These are phyloP conservation scores for Boletus semigastroideus DNA, from an alignment of 1,284 basidiomycete genomes.

Conservation along the genomic window DNA sequence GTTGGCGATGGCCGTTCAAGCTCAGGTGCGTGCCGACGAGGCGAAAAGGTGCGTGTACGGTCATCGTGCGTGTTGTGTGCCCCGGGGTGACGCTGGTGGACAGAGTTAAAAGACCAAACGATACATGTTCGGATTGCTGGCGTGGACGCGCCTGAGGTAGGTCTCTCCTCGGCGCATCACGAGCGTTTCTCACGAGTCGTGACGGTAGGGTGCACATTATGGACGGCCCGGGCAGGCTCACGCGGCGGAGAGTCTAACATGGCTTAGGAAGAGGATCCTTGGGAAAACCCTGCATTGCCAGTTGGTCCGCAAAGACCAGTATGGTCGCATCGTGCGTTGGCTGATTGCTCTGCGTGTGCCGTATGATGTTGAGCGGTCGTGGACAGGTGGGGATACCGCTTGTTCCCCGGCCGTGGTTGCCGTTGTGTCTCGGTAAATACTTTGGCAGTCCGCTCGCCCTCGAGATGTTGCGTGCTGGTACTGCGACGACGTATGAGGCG, in stretches of 20 bases:
- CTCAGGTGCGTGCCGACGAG: constrained; percentile 60
- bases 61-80: neutral
- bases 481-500: constrained; percentile 74
- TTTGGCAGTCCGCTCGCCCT: constrained; percentile 54
- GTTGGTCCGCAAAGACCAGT: constrained; percentile 76
- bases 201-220: constrained; percentile 67
- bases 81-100: neutral
- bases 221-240: constrained; percentile 76
- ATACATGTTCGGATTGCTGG: constrained; percentile 84
- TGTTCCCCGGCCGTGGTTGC: constrained; percentile 48
- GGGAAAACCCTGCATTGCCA: constrained; percentile 69
- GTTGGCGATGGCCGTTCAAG: constrained; percentile 72
- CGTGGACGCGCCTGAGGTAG: constrained; percentile 89
- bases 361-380: neutral
- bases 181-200: neutral
- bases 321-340: constrained; percentile 66
- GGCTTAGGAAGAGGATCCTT: constrained; percentile 60
- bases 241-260: constrained; percentile 66
- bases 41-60: constrained; percentile 41
- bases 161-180: constrained; percentile 2
- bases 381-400: constrained; percentile 64
- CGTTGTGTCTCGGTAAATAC: constrained; percentile 47
- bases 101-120: constrained; percentile 75
- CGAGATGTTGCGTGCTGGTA: constrained; percentile 78
- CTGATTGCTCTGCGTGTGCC: neutral